Evolutionary conservation across 805 yeast species (phyloP).

Genomic region (Tetrapisispora phaffii): DNA sequence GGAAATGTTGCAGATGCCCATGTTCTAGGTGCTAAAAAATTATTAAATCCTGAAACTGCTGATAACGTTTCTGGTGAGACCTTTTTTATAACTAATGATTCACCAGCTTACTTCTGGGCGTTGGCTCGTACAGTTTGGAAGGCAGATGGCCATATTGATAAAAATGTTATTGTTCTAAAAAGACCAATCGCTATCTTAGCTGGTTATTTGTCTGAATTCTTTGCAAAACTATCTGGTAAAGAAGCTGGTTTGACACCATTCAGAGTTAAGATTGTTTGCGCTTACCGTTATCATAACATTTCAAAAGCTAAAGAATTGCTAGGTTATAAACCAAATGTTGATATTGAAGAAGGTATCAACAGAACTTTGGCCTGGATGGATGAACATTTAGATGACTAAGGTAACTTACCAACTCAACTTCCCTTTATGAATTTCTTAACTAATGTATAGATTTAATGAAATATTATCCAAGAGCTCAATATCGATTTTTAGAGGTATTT

Average conservation of each 20-base stretch:
- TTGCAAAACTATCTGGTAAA: constrained; percentile 60
- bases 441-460: not conserved
- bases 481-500: not conserved
- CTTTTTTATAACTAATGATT: constrained; percentile 85
- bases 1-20: constrained; percentile 98
- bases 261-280: constrained; percentile 86
- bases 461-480: not conserved
- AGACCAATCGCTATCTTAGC: constrained; percentile 69
- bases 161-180: constrained; percentile 53
- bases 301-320: constrained; percentile 69
- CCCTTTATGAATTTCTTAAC: not conserved
- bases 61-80: constrained; percentile 66
- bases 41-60: constrained; percentile 40
- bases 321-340: constrained; percentile 75
- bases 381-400: constrained; percentile 33
- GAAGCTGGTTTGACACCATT: constrained; percentile 94
- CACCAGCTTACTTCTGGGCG: constrained; percentile 95
- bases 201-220: constrained; percentile 73
- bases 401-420: not conserved
- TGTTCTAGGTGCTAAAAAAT: constrained; percentile 76
- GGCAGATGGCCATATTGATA: constrained; percentile 80
- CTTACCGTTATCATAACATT: constrained; percentile 86
- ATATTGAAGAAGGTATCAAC: constrained; percentile 67
- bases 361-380: constrained; percentile 84
- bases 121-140: constrained; percentile 95